Evolutionary conservation across 2,329 filamentous ascomycete genomes (phyloP), one percentile per base, ranked within the genome.

Genomic region (Hymenotorrendiella dingleyae): DNA sequence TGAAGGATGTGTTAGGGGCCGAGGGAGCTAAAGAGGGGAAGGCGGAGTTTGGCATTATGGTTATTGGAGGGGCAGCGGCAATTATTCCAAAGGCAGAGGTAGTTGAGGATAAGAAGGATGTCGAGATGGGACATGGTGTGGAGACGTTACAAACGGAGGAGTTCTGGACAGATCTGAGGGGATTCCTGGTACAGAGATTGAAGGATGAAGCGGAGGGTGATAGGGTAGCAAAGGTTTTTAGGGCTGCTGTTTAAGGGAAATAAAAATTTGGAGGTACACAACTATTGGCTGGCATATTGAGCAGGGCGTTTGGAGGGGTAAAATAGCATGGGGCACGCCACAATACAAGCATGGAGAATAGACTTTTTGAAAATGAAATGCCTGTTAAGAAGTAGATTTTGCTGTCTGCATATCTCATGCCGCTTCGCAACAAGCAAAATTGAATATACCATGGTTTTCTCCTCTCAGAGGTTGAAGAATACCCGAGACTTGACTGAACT

Each of bases 101-200:
- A 23, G 66, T 67, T 45, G 55, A 59, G 39, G 55, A 59, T 16
- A 33, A 33, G 21, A 40, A 26, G 38, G 38, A 37, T 7, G 73
- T 73, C 40, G 71, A 74, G 50, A 71, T 68, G 3, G 64, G 75
- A 9, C 36, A 35, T 24, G 40, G 41, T 3, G 66, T 66, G 41
- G 75, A 76, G 21, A 73, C 84, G 16, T 60, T 94, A 50, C 68
- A 77, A 58, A 83, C 78, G 10, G 77, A 83, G 6, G 80, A 75
- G 42, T 98, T 98, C 61, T 98, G 93, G 93, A 67, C 67, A 7
- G 93, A 97, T 67, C 64, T 98, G 50, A 80, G 80, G 59, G 84
- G 77, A 0, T 97, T 91, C 64, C 62, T 98, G 62, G 67, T 80
- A 58, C 85, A 90, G 68, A 77, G 87, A 61, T 66, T 95, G 55